These are phyloP conservation scores for Hibiscus syriacus DNA, from an alignment of 345 rosid genomes.

Conservation along the genomic window DNA sequence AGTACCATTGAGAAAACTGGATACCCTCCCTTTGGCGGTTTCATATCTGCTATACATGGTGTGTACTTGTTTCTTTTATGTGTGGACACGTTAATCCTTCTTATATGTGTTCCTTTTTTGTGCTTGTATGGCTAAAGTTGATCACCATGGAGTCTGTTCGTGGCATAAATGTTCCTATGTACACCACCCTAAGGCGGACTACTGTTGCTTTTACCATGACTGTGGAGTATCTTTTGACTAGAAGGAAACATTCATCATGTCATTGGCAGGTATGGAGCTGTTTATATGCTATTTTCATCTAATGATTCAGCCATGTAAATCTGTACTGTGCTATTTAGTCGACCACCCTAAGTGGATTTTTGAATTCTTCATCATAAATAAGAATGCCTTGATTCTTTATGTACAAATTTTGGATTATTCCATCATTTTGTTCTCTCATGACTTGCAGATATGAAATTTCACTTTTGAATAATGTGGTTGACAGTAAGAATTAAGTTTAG, in stretches of 20 bases:
- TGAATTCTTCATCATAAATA: not conserved
- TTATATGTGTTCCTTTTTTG: not conserved
- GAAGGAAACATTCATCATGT: conserved; percentile 43
- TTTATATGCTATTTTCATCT: not conserved
- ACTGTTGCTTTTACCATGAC: conserved; percentile 65
- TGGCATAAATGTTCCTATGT: conserved; percentile 70
- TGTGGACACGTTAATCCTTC: not conserved
- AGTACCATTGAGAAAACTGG: conserved; percentile 38
- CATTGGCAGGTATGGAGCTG: conserved; percentile 43
- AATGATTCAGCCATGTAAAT: not conserved
- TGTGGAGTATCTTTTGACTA: conserved; percentile 49
- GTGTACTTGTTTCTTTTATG: not conserved
- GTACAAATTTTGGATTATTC: not conserved
- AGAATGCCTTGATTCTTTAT: not conserved
- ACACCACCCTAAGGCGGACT: conserved; percentile 70
- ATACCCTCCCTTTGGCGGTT: conserved; percentile 41
- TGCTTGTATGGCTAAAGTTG: conserved; percentile 29
- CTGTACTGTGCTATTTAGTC: not conserved
- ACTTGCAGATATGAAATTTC: not conserved
- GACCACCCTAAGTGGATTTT: not conserved
- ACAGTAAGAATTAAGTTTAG: not conserved
- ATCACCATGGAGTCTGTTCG: conserved; percentile 76
- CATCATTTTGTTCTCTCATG: not conserved
- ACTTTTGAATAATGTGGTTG: not conserved
- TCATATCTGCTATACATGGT: conserved; percentile 61